Evolutionary conservation across 805 yeast species (phyloP).

Genomic region (Blastobotrys parvus): DNA sequence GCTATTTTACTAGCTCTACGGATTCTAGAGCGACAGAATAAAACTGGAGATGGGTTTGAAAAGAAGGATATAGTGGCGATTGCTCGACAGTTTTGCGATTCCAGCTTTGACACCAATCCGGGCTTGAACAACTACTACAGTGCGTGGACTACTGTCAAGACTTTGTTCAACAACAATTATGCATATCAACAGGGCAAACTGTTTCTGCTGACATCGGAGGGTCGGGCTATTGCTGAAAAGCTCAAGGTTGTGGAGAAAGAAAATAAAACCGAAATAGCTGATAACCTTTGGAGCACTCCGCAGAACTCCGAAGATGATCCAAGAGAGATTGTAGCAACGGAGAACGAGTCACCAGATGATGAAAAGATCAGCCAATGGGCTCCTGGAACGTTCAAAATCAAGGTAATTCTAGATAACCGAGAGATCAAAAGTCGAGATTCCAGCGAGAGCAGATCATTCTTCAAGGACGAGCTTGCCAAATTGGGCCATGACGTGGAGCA

Average conservation of each 20-base stretch:
- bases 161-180: conserved; percentile 51
- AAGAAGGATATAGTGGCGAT: conserved; percentile 47
- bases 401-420: conserved; percentile 67
- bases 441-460: conserved; percentile 54
- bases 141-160: conserved; percentile 38
- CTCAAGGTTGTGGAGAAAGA: conserved; percentile 51
- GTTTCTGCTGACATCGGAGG: conserved; percentile 62
- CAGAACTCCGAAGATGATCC: neutral
- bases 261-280: conserved; percentile 23
- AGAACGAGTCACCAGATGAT: neutral
- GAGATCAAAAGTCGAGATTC: conserved; percentile 41
- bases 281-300: conserved; percentile 2
- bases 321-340: neutral
- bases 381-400: conserved; percentile 47
- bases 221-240: conserved; percentile 50
- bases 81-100: conserved; percentile 36
- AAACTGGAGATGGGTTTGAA: conserved; percentile 44
- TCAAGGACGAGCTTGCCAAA: conserved; percentile 43
- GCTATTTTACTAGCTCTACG: conserved; percentile 62
- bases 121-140: conserved; percentile 13
- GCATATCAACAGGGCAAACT: conserved; percentile 41
- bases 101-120: conserved; percentile 29
- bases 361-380: conserved; percentile 42
- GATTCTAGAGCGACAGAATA: conserved; percentile 21
- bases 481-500: conserved; percentile 45